Conservation (phyloP, 2,329 filamentous ascomycete species). For the Spiromastix sp. region DNA sequence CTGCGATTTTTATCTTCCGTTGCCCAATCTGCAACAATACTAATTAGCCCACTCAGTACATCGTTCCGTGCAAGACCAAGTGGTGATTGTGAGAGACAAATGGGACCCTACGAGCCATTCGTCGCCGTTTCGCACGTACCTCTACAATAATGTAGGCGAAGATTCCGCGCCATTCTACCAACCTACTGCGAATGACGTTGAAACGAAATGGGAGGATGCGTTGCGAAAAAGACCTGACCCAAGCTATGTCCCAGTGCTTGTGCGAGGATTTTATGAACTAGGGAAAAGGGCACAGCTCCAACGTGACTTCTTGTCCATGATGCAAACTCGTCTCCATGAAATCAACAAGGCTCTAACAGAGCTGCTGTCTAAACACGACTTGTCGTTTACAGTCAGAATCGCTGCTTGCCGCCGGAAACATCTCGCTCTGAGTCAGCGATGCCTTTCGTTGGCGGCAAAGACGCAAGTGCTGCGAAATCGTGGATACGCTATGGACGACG, state of each 20-base stretch:
- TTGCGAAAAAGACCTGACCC: conserved; percentile 47
- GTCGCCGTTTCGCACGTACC: conserved; percentile 50
- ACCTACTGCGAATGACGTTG: conserved; percentile 47
- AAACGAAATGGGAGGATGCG: conserved; percentile 55
- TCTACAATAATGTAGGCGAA: conserved; percentile 53
- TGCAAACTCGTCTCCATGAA: conserved; percentile 51
- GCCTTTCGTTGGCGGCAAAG: conserved; percentile 51
- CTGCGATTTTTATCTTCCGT: neutral
- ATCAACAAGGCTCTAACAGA: conserved; percentile 53
- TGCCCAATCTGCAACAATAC: neutral
- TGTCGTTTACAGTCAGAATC: conserved; percentile 48
- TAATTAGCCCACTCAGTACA: conserved; percentile 33
- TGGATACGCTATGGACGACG: conserved; percentile 55
- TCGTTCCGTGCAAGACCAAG: conserved; percentile 51
- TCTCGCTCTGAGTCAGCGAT: conserved; percentile 49
- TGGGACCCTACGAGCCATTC: conserved; percentile 45
- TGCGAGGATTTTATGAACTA: conserved; percentile 49
- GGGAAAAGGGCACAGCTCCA: conserved; percentile 49
- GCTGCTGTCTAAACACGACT: conserved; percentile 50
- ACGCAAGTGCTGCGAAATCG: conserved; percentile 53
- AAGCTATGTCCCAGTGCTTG: conserved; percentile 50
- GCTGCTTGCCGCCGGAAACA: conserved; percentile 51
- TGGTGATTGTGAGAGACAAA: conserved; percentile 50
- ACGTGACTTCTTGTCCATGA: conserved; percentile 44
- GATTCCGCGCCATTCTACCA: conserved; percentile 52